Base-by-base conservation (phyloP, 2,329 filamentous ascomycete genomes). In the Sphaerulina populicola region DNA sequence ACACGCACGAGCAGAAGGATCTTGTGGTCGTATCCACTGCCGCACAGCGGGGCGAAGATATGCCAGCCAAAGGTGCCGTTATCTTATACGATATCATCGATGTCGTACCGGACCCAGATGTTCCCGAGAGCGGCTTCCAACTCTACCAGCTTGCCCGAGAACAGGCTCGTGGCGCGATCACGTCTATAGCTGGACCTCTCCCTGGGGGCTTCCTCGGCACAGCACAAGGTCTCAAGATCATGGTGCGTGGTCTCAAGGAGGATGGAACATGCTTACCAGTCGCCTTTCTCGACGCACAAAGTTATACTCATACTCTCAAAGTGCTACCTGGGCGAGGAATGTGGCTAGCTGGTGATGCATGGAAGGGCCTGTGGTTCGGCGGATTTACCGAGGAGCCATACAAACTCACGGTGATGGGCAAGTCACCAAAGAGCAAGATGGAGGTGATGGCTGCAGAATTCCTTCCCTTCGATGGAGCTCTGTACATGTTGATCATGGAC, bases 381-480 rank as follows among this genome's bases (percentile, higher is more conserved):
- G 93, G 93, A 0, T 98, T 96, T 65, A 93, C 87, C 71, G 91
- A 98, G 71, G 93, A 97, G 64, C 93, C 93, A 0, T 98, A 97
- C 67, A 90, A 86, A 60, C 89, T 98, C 81, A 85, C 89, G 56
- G 77, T 96, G 3, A 89, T 97, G 59, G 89, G 90, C 38, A 96
- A 96, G 70, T 88, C 85, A 61, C 55, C 55, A 4, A 78, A 83
- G 36, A 84, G 86, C 15, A 80, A 80, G 39, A 74, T 96, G 61
- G 86, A 93, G 62, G 80, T 94, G 15, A 69, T 94, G 31, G 79
- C 84, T 5, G 88, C 87, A 1, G 91, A 97, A 53, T 91, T 98
- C 63, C 72, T 98, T 6, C 93, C 93, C 0, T 85, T 91, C 61
- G 87, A 87, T 6, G 82, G 86, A 50, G 83, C 89, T 53, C 74